Evolutionary conservation across 1,284 basidiomycete genomes (phyloP), one percentile per base, ranked within the genome.

Genomic region (Cutaneotrichosporon dermatis): DNA sequence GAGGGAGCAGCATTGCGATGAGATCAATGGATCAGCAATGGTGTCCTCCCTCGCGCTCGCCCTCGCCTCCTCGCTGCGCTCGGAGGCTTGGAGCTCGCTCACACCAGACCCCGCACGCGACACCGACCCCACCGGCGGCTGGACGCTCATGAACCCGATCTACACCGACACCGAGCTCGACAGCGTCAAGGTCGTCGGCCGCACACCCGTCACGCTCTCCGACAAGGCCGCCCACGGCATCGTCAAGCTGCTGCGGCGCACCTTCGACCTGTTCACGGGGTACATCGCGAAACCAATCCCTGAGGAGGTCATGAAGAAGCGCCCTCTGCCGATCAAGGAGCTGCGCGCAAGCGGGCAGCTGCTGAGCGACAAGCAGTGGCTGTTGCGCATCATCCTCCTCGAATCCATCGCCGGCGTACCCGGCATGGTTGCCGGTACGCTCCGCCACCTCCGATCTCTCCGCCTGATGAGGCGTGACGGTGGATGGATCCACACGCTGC

Each of bases 371-470:
- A 78, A 83, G 15, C 84, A 84, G 51, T 97, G 92, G 93, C 78
- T 96, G 52, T 81, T 82, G 63, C 86, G 92, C 33, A 88, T 94
- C 64, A 80, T 96, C 49, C 89, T 96, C 79, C 82, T 96, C 45
- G 93, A 96, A 79, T 88, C 84, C 55, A 85, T 96, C 54, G 95
- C 95, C 4, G 95, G 91, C 43, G 93, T 93, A 6, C 91, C 92
- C 10, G 93, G 93, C 2, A 94, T 95, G 91, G 91, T 93, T 1
- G 92, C 87, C 10, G 93, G 90, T 1, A 89, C 89, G 34, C 80
- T 92, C 46, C 84, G 92, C 39, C 92, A 95, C 79, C 81, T 95
- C 33, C 83, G 84, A 44, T 90, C 88, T 73, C 80, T 95, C 39
- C 84, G 92, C 51, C 79, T 92, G 35, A 88, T 96, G 87, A 84